Base-by-base conservation (phyloP, 2,329 filamentous ascomycete species). In the Bipolaris oryzae region DNA sequence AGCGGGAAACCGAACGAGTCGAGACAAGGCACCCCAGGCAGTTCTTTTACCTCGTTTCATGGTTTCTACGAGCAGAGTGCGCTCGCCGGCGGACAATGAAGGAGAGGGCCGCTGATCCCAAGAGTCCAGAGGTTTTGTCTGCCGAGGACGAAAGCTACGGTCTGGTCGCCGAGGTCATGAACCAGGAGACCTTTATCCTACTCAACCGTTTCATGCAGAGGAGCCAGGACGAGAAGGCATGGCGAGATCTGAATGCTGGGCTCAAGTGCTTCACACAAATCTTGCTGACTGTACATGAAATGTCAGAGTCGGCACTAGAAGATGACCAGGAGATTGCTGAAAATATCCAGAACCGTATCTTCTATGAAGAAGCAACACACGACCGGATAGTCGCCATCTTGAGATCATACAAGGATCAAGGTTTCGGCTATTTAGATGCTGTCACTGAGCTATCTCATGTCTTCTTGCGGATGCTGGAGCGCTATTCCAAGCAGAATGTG, bases 291-390 rank as follows among this genome's bases (percentile, higher is more conserved):
- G 89, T 98, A 2, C 92, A 96, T 69, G 91, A 96, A 59, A 98
- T 99, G 93, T 82, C 88, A 1, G 87, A 90, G 44, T 95, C 91
- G 1, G 84, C 85, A 0, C 84, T 91, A 28, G 93, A 97, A 61
- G 93, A 97, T n/a, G 91, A 99, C 64, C 90, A 96, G 71, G 95
- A 98, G 67, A 98, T 99, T 73, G 94, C 95, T 0, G 94, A 99
- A 73, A 99, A 99, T 67, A 97, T 96, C 11, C 86, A 96, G 50
- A 96, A 90, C 68, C 91, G 94, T 59, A 91, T 99, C n/a, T 99
- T 99, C 75, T 99, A 99, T 77, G 95, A 99, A 76, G 92, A 98
- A 71, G 86, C 91, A 0, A 97, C 93, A 0, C 93, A 99, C 70
- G 94, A 99, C 60, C 84, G 90, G 21, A 85, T 99, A 49, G 85